These are phyloP conservation scores for Penstemon davidsonii DNA, from an alignment of 257 asterid genomes.

Conservation along the genomic window DNA sequence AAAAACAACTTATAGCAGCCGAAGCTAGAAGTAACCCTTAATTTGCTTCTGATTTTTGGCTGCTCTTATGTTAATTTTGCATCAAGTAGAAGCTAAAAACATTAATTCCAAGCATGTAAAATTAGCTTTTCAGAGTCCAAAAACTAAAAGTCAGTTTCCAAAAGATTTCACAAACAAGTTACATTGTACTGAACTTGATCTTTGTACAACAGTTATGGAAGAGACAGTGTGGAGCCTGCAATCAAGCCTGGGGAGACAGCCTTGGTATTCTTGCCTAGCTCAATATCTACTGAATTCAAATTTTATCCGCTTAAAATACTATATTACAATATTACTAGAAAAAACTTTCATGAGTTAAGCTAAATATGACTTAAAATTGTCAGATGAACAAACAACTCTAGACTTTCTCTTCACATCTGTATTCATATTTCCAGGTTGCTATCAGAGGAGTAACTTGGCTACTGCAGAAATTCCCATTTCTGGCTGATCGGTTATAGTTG, in stretches of 20 bases:
- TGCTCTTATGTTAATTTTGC: too few species aligned
- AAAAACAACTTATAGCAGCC: too few species aligned
- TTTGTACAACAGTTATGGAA: slow-evolving; percentile 59
- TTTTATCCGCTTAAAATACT: background rate
- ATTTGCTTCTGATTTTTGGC: too few species aligned
- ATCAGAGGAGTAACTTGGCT: slow-evolving; percentile 86
- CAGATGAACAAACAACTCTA: background rate
- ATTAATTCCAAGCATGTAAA: too few species aligned
- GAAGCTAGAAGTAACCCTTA: too few species aligned
- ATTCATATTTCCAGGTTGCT: slow-evolving; percentile 44
- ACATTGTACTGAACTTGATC: slow-evolving; percentile 17
- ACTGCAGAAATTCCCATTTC: slow-evolving; percentile 68
- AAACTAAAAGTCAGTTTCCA: too few species aligned
- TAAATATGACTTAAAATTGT: background rate
- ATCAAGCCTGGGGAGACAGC: slow-evolving; percentile 86
- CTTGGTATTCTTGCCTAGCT: slow-evolving; percentile 46
- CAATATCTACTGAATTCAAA: background rate
- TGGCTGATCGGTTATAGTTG: slow-evolving; percentile 55
- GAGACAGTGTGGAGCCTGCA: slow-evolving; percentile 92
- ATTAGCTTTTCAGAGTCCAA: too few species aligned
- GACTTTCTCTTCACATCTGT: slow-evolving; percentile 3
- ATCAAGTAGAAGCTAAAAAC: too few species aligned
- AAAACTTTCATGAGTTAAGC: background rate
- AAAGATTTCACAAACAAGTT: too few species aligned
- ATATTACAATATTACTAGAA: background rate